Evolutionary conservation across 495 filamentous ascomycete genomes (phyloP).

Genomic region (Talaromyces adpressus): DNA sequence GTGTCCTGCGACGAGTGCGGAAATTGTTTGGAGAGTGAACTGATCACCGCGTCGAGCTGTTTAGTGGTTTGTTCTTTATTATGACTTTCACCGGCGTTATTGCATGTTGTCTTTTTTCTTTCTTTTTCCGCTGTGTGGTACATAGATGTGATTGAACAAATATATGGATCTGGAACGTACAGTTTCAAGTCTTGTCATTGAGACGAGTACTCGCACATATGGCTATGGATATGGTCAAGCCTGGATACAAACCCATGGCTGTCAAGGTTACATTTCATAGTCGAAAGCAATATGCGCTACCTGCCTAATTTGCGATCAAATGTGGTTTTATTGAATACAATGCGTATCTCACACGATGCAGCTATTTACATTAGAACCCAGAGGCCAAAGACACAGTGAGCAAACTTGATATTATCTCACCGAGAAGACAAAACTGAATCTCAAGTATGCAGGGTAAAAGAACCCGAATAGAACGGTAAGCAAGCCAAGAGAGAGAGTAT

Average conservation of each 20-base stretch:
- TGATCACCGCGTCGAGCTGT: neutral
- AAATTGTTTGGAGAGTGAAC: constrained; percentile 84
- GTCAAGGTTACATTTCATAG: too few species aligned
- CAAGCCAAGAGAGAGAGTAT: neutral
- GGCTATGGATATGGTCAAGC: too few species aligned
- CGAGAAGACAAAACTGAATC: neutral
- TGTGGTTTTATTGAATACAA: neutral
- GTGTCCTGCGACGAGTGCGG: constrained; percentile 83
- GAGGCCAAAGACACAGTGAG: neutral
- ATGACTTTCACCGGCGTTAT: constrained; percentile 3
- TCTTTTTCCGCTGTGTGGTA: neutral
- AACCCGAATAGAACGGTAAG: neutral
- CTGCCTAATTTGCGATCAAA: neutral
- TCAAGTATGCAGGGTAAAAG: neutral
- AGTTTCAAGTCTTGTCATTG: neutral
- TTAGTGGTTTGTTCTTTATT: neutral
- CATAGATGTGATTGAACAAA: neutral
- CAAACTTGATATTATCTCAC: neutral
- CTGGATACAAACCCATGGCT: too few species aligned
- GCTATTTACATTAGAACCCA: neutral
- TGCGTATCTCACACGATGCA: neutral
- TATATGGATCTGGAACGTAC: neutral
- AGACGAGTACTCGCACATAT: neutral
- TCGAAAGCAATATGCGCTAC: too few species aligned
- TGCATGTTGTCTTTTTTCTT: neutral